Conservation (phyloP, 352 stramenopile genomes). For the Globisporangium paddicum region DNA sequence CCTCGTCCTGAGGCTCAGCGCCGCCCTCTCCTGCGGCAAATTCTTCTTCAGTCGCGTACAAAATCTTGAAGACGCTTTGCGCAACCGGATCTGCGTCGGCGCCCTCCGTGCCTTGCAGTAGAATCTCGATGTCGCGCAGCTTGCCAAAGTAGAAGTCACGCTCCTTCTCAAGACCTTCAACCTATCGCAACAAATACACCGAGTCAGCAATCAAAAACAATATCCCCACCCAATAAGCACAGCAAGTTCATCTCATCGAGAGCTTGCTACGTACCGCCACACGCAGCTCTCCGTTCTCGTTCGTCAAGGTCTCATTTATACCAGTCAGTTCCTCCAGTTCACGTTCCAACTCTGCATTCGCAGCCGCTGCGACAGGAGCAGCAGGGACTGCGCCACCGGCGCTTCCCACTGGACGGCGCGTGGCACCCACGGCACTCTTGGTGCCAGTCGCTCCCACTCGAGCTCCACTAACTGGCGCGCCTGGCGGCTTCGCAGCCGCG, state of each 20-base stretch:
- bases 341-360: constrained; percentile 50
- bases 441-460: constrained; percentile 12
- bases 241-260: neutral
- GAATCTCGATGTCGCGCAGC: constrained; percentile 95
- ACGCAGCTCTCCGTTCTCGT: constrained; percentile 73
- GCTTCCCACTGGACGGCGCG: constrained; percentile 30
- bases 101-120: constrained; percentile 84
- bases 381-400: constrained; percentile 15
- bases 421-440: constrained; percentile 11
- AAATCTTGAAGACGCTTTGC: constrained; percentile 80
- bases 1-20: constrained; percentile 47
- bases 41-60: constrained; percentile 78
- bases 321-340: constrained; percentile 71
- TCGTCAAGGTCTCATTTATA: constrained; percentile 65
- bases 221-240: neutral
- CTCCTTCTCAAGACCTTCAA: constrained; percentile 91
- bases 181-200: constrained; percentile 18
- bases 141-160: constrained; percentile 99
- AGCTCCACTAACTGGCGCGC: constrained; percentile 29
- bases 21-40: constrained; percentile 27
- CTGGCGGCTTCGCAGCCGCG: constrained; percentile 35
- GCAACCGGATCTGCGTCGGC: constrained; percentile 48
- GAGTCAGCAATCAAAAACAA: neutral
- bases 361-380: constrained; percentile 10
- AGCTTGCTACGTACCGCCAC: constrained; percentile 40